Evolutionary conservation across 2,329 filamentous ascomycete genomes (phyloP), one percentile per base, ranked within the genome.

Genomic region (Calonectria crousiana): DNA sequence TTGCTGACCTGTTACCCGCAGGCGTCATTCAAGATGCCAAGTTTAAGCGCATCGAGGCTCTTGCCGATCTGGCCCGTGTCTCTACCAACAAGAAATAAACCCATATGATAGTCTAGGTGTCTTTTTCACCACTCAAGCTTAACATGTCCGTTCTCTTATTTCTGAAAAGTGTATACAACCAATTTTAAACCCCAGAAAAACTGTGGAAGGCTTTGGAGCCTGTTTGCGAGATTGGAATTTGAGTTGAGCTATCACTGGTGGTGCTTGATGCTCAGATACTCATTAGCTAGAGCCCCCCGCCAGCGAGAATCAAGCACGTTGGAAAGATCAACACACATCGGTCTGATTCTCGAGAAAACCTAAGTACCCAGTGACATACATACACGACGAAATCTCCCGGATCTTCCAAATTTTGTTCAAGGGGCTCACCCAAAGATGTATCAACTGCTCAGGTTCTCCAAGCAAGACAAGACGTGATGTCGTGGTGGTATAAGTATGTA

Each of bases 1-100:
- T 18, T 28, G 41, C 74, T 67, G 71, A 83, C 47, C 81, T 65
- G 14, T 13, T n/a, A 26, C 38, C 51, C 69, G 4, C 73, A 93
- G 92, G 89, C 78, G 93, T 94, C 73, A 93, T 95, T 77, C 90
- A 93, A 84, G 93, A 95, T 82, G 93, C 92, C 80, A 93, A 93
- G 87, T 95, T 92, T 89, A 95, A 95, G 90, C 92, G 93, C 75
- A 91, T 91, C 67, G 93, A 94, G 82, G 93, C 92, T 65, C 88
- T 95, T 47, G 90, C 91, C 64, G 93, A 93, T 79, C 88, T 94
- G 49, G 92, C 90, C 72, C 88, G 88, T 79, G 87, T 84, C 38
- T 89, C 86, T 5, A 67, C 86, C 4, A 64, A 71, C 20, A 81
- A 81, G 71, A 80, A 81, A 65, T 81, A 79, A 73, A 20, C 11